Evolutionary conservation across 2,329 filamentous ascomycete genomes (phyloP), one percentile per base, ranked within the genome.

Genomic region (Calonectria pauciramosa): DNA sequence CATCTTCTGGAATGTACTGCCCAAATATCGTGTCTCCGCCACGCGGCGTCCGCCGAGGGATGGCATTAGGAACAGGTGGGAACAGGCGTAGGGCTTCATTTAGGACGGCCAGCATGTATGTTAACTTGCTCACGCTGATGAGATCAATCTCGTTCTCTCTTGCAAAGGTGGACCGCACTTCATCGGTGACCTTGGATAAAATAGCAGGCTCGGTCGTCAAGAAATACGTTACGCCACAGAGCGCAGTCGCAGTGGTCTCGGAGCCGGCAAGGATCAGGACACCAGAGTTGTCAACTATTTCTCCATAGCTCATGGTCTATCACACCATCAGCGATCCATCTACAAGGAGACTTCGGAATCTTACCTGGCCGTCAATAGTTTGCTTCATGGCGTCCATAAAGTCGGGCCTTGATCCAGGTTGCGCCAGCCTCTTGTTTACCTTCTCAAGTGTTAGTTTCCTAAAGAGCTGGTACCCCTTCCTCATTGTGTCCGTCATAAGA

Each of bases 31-130:
- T 70, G 32, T 70, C 68, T 18, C 68, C 68, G 16, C 68, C 56
- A 2, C n/a, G 38, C 30, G 16, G 54, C 13, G 44, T 34, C 26
- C 11, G 51, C 3, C 72, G 65, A 4, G 72, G 72, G 4, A 68
- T 41, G 18, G 63, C 64, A 20, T 49, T 72, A 16, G 72, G 72
- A 5, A 34, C 54, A 1, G 65, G 41, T 3, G 70, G 70, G 13
- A 63, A 72, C 4, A 72, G 38, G 3, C 70, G 70, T 7, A 72
- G 70, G 18, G 52, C 30, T 59, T 72, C 70, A 9, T 72, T 72
- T 2, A 72, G 44, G 11, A 56, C 70, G 1, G 70, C 70, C 6
- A 63, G 10, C 7, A 69, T 28, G 52, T 69, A 72, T 6, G 26
- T 26, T 2, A 72, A 30, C 6, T 69, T 67, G 18, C 59, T 51